Evolutionary conservation across 129 eudicot genomes (phyloP).

Genomic region (Centaurea solstitialis): DNA sequence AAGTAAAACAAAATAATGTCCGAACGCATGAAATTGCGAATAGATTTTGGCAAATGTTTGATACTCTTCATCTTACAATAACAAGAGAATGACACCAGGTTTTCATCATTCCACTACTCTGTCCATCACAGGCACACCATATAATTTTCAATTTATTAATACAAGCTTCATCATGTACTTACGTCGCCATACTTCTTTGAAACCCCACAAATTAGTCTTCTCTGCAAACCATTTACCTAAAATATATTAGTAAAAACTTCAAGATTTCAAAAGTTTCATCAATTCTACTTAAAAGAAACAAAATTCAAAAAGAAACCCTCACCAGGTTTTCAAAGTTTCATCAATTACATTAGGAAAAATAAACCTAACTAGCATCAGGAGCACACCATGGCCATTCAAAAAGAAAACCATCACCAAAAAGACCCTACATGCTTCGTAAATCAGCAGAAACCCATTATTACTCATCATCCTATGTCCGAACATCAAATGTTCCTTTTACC

Average conservation of each 20-base stretch:
- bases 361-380: no score
- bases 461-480: no score
- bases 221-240: slow-evolving; percentile 9
- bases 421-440: no score
- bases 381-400: no score
- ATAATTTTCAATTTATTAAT: background rate
- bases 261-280: slow-evolving; percentile 4
- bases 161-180: no score
- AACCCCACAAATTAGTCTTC: background rate
- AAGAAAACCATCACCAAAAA: no score
- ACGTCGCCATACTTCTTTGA: background rate
- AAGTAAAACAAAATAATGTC: slow-evolving; percentile 67
- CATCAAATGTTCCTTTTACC: no score
- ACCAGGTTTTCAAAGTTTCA: no score
- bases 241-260: background rate
- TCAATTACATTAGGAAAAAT: no score
- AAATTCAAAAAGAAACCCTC: no score
- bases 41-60: slow-evolving; percentile 69
- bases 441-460: no score
- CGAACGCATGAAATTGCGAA: slow-evolving; percentile 69
- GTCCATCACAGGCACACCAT: slow-evolving; percentile 9
- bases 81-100: background rate
- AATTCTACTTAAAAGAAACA: background rate
- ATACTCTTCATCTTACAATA: slow-evolving; percentile 58
- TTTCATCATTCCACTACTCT: slow-evolving; percentile 17